Conservation (phyloP, 805 yeast genomes). For the Candida qinlingensis region DNA sequence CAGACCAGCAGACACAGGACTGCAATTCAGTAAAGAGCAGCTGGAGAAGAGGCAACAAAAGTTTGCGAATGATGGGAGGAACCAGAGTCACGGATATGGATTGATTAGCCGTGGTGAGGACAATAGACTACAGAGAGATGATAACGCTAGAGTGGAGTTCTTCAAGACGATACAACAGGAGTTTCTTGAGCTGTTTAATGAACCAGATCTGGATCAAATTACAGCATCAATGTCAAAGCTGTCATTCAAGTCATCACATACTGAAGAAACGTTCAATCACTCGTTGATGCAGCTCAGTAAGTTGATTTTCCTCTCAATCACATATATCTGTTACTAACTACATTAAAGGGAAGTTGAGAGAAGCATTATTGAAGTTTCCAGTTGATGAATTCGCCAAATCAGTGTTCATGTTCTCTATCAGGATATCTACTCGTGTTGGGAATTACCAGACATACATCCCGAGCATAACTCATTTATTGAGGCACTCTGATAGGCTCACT, state of each 20-base stretch:
- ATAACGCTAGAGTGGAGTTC: slow-evolving; percentile 34
- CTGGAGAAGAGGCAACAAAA: slow-evolving; percentile 28
- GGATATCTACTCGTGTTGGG: slow-evolving; percentile 42
- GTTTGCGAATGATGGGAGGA: slow-evolving; percentile 26
- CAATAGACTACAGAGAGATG: slow-evolving; percentile 39
- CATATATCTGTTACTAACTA: neutral
- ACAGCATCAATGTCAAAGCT: neutral
- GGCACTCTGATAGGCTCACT: slow-evolving; percentile 17
- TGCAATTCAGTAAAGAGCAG: neutral
- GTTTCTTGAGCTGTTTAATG: slow-evolving; percentile 2
- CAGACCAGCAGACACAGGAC: neutral
- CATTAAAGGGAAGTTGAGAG: slow-evolving; percentile 44
- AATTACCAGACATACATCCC: slow-evolving; percentile 57
- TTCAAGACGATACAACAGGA: slow-evolving; percentile 33
- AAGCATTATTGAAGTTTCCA: slow-evolving; percentile 38
- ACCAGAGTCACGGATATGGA: slow-evolving; percentile 37
- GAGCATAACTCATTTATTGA: slow-evolving; percentile 35
- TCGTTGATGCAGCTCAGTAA: slow-evolving; percentile 31
- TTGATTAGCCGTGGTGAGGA: slow-evolving; percentile 59
- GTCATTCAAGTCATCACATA: neutral
- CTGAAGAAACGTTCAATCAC: slow-evolving; percentile 21
- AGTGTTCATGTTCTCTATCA: slow-evolving; percentile 46
- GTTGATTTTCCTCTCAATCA: slow-evolving; percentile 1
- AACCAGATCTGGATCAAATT: neutral
- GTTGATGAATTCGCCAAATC: slow-evolving; percentile 38